Conservation (phyloP, 495 filamentous ascomycete species). For the Neohortaea acidophila region DNA sequence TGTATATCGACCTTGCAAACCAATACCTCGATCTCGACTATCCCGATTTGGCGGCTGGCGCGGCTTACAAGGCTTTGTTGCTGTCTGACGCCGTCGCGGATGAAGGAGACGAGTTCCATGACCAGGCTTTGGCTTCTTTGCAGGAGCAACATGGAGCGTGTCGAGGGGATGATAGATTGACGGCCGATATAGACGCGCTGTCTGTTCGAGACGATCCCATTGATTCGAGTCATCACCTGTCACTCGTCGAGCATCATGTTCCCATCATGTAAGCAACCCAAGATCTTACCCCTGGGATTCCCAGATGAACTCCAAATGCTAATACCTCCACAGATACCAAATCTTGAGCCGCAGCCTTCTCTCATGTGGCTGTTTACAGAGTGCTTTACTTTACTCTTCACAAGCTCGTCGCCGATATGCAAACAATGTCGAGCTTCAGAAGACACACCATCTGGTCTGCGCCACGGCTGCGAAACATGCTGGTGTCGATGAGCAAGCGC, state of each 20-base stretch:
- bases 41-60: conserved; percentile 76
- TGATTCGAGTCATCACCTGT: no score
- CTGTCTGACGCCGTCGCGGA: conserved; percentile 67
- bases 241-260: no score
- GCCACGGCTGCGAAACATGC: conserved; percentile 5
- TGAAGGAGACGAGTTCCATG: conserved; percentile 48
- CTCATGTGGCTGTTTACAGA: conserved; percentile 1
- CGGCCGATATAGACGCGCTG: no score
- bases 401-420: background rate
- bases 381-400: background rate
- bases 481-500: background rate
- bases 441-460: background rate
- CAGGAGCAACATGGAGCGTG: no score
- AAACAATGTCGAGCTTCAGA: background rate
- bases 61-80: conserved; percentile 78
- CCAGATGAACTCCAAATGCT: background rate
- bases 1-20: conserved; percentile 56
- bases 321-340: conserved; percentile 1
- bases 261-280: no score
- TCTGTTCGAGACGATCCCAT: no score
- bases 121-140: no score
- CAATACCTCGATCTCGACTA: conserved; percentile 63
- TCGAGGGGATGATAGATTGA: no score
- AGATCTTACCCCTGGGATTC: no score
- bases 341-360: conserved; percentile 1